phyloP scores from a whole-genome alignment of 139 green algal species.

The Eudorina sp. region DNA sequence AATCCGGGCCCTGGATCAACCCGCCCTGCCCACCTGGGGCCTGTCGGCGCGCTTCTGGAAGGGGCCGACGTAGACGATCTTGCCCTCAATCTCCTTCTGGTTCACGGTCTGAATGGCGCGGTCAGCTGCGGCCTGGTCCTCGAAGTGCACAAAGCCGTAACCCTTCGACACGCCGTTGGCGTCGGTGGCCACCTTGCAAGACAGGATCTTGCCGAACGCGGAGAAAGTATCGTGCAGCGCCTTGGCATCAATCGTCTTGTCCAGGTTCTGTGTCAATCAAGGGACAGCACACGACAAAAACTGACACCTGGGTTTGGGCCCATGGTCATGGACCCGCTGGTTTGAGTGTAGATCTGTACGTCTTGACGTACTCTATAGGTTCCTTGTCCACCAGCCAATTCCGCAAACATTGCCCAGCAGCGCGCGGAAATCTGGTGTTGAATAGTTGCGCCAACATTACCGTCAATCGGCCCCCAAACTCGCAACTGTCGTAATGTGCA shows the following conservation, averaged over 20 bases:
- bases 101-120: slow-evolving; percentile 89
- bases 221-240: slow-evolving; percentile 95
- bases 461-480: no score
- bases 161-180: slow-evolving; percentile 80
- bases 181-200: slow-evolving; percentile 80
- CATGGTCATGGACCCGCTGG: no score
- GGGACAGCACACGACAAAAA: no score
- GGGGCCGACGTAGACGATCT: slow-evolving; percentile 86
- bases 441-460: no score
- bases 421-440: no score
- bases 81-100: slow-evolving; percentile 76
- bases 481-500: no score
- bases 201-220: slow-evolving; percentile 92
- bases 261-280: slow-evolving; percentile 83
- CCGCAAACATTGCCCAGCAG: no score
- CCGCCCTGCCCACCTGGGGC: slow-evolving; percentile 46
- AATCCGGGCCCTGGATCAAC: no score
- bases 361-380: no score
- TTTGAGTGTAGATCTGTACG: no score
- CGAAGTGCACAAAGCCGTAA: slow-evolving; percentile 97
- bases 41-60: slow-evolving; percentile 88
- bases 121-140: slow-evolving; percentile 83
- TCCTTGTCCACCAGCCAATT: no score
- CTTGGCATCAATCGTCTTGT: slow-evolving; percentile 94
- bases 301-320: no score